Base-by-base conservation (phyloP, 495 filamentous ascomycete species). In the Filosporella fistucella region DNA sequence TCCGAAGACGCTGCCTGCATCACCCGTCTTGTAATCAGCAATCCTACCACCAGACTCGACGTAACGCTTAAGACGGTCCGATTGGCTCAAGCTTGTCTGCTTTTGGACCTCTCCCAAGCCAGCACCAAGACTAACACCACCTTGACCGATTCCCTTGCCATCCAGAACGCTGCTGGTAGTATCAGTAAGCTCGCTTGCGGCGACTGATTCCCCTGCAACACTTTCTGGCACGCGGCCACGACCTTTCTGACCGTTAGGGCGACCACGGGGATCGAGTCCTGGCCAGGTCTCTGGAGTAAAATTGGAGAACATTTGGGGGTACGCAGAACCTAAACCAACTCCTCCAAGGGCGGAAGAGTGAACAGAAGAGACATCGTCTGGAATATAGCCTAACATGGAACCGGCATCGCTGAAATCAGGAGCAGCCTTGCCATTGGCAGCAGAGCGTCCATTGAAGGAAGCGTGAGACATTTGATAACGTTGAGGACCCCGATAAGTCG, bases 341-440 rank as follows among this genome's bases (percentile, higher is more conserved):
- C 89, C 89, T 26, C 88, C 88, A 25, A 96, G 74, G 9, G 91
- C 86, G 17, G 89, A 94, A 32, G 91, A 91, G 62, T 99, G 90
- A 28, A 97, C 85, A 1, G 89, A 95, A 22, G 91, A 96, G 18
- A 96, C 89, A 65, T 99, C 93, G 60, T 99, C 93, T 0, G 93
- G 90, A 45, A 99, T 96, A 58, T 94, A 97, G 16, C 86, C 83
- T 53, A 96, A 74, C 55, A 96, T 83, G 18, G 90, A 96, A 17
- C 88, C 86, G 25, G 84, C 82, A 54, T 95, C 91, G 30, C 78
- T 81, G 55, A 86, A 91, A 45, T 96, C 90, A 29, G 73, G 59
- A 28, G 56, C 55, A 37, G 64, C 60, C 37, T 59, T 66, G 16
- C 78, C 80, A 52, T 76, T 78, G 40, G 67, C 63, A 5, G 65